Evolutionary conservation across 2,329 filamentous ascomycete species (phyloP).

Genomic region (Fulvia fulva): DNA sequence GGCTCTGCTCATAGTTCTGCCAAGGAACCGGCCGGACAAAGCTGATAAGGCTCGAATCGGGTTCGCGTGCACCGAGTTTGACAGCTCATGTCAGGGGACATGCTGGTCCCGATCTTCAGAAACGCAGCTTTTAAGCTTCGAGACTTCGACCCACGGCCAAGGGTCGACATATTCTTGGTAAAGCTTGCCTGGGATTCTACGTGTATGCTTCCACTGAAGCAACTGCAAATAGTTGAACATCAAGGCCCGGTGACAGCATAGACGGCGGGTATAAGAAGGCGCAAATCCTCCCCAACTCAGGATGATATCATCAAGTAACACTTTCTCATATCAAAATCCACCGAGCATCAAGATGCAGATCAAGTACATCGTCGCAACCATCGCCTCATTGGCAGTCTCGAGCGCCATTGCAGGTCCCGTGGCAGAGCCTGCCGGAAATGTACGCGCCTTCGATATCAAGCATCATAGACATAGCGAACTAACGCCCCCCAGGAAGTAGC

Average conservation of each 20-base stretch:
- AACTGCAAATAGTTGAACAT: not conserved
- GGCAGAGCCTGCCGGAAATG: not conserved
- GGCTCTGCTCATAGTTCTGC: not conserved
- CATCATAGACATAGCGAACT: not conserved
- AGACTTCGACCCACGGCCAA: not conserved
- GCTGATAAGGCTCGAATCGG: not conserved
- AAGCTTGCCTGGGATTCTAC: not conserved
- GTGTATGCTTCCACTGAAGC: not conserved
- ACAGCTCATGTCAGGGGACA: not conserved
- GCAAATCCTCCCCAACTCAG: not conserved
- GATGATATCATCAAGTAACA: not conserved
- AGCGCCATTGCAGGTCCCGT: slow-evolving; percentile 2
- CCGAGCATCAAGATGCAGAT: slow-evolving; percentile 1
- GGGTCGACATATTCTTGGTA: not conserved
- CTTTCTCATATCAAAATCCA: not conserved
- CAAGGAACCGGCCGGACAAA: not conserved
- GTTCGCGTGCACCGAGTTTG: not conserved
- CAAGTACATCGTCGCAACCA: slow-evolving; percentile 4
- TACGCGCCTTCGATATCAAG: no score
- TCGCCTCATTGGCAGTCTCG: slow-evolving; percentile 2
- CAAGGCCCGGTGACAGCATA: not conserved
- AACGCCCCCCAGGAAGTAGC: not conserved
- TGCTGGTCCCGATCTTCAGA: not conserved
- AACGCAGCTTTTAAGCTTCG: not conserved
- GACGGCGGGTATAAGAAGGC: not conserved